Percentiles rank a stretch among this genome's conserved stretches.
Evolutionary conservation across 768 basidiomycete genomes (phyloP).

Genomic region (Cystobasidium tubakii): DNA sequence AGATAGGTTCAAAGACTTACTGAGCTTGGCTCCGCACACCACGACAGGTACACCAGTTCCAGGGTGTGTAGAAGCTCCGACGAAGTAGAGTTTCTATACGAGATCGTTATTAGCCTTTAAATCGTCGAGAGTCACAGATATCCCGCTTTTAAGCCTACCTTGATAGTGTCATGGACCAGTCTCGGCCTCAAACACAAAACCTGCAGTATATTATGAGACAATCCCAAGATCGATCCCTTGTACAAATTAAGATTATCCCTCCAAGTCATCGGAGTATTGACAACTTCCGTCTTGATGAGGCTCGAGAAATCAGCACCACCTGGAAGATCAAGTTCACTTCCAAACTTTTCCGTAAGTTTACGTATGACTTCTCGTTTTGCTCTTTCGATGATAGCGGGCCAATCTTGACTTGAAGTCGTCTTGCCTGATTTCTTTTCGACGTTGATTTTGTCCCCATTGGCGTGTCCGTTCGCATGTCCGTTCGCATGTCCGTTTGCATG

Average conservation of each 20-base stretch:
- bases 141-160: too few relatives aligned
- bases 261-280: constrained; percentile 52
- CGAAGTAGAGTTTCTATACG: constrained; percentile 51
- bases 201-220: constrained; percentile 46
- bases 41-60: constrained; percentile 52
- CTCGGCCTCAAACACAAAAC: constrained; percentile 27
- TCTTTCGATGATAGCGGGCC: constrained; percentile 38
- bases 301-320: constrained; percentile 45
- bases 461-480: background rate
- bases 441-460: constrained; percentile 6
- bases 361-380: constrained; percentile 25
- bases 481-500: constrained; percentile 20
- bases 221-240: constrained; percentile 52
- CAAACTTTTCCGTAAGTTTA: constrained; percentile 48
- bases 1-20: constrained; percentile 5
- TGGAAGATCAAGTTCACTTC: constrained; percentile 45
- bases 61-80: constrained; percentile 53
- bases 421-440: constrained; percentile 34
- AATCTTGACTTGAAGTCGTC: constrained; percentile 45
- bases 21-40: constrained; percentile 51
- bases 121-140: too few relatives aligned
- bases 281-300: constrained; percentile 50
- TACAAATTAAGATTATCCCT: constrained; percentile 52
- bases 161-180: constrained; percentile 41
- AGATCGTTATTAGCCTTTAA: too few relatives aligned